Base-by-base conservation (phyloP, 768 basidiomycete genomes). In the Leccinum subgranulosum region DNA sequence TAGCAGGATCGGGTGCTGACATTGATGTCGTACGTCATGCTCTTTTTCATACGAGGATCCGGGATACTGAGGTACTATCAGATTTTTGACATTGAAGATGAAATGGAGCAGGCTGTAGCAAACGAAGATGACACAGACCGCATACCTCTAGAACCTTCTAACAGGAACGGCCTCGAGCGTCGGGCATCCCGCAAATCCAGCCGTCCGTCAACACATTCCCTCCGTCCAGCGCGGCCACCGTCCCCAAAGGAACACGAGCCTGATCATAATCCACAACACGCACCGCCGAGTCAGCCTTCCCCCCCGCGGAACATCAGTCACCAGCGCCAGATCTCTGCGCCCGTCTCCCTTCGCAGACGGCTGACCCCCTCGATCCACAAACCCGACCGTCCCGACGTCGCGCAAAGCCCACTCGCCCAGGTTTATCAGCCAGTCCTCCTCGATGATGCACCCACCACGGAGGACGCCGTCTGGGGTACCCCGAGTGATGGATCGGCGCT, bases 61-160 rank as follows among this genome's bases (percentile, higher is more conserved):
- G 23, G 21, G 21, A 41, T 17, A 17, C 53, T 66, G 23, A 65
- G 6, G 19, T 8, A 53, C 17, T 23, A 19, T 45, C 54, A 91
- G 86, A 84, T 94, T 19, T 94, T 94, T 64, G 88, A 92, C 60
- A 78, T 93, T 11, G 87, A 87, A 65, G 87, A 88, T 17, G 83
- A 87, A 51, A 74, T 65, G 46, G 58, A 33, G 49, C 60, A 33
- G 43, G 17, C 27, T 5, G 28, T 49, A 4, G 66, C 36, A 4
- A 33, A 50, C 0, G 63, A 67, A 36, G 60, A 56, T 7, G 56
- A 56, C 25, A 28, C 50, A 3, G 59, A 57, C 49, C 56, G 11
- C 23, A 34, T 39, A 6, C 10, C 14, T 12, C 9, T 47, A 10
- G 74, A 69, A 54, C 43, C 57, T 23, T 57, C 55, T 10, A 61